A percentile compares a stretch with the other conserved stretches of the same genome.
phyloP scores from a whole-genome alignment of 1,284 basidiomycete genomes.

The Serendipita sp. region DNA sequence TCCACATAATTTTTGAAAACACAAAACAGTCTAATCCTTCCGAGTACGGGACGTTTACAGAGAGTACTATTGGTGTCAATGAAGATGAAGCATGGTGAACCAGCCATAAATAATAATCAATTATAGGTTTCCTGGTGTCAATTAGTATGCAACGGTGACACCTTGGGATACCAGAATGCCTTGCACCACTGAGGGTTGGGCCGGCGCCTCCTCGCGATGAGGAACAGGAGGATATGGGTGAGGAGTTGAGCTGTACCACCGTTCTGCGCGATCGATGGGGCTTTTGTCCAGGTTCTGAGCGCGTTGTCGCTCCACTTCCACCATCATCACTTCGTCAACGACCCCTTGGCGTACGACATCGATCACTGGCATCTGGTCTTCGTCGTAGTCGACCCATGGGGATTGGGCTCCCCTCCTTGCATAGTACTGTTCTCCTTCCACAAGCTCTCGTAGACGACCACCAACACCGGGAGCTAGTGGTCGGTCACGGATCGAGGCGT shows the following conservation, averaged over 20 bases:
- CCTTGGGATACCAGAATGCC: neutral
- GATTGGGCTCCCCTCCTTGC: neutral
- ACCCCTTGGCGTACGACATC: neutral
- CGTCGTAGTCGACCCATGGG: neutral
- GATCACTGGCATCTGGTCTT: neutral
- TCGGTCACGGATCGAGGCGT: neutral
- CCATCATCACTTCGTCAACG: neutral
- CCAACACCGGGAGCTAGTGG: neutral
- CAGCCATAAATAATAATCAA: neutral
- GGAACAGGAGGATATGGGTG: neutral
- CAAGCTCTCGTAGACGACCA: neutral
- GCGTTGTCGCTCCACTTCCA: neutral
- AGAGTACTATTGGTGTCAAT: too few species aligned
- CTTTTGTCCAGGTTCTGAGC: neutral
- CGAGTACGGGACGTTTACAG: too few species aligned
- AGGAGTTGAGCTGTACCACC: neutral
- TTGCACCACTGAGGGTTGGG: neutral
- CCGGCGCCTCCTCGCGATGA: neutral
- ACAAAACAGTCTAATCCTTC: too few species aligned
- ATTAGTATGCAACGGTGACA: neutral
- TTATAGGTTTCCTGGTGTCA: neutral
- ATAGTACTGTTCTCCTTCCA: neutral
- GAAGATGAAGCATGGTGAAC: neutral
- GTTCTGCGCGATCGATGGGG: neutral
- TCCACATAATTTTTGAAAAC: too few species aligned